Base-by-base conservation (phyloP, 176 grass and related monocot genomes). In the Poa pratensis region DNA sequence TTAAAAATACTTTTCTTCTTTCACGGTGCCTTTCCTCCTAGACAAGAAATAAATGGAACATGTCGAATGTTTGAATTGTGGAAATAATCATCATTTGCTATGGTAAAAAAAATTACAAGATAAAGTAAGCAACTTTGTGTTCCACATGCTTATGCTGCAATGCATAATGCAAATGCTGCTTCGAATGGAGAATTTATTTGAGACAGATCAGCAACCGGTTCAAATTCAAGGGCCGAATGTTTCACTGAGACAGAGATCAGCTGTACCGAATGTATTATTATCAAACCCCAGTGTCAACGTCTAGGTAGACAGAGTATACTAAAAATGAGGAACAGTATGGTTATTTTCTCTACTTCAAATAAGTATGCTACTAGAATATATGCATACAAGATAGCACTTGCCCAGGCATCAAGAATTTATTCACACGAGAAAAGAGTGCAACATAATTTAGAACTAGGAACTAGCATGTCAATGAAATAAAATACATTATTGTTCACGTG, bases 11-110 rank as follows among this genome's bases (percentile, higher is more conserved):
- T 50, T 61, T 79, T 32, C 53, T 86, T 72, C 18, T 54, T 34
- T 71, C 5, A 78, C 15, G 5, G 7, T 12, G 8, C 6, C 0
- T 28, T 35, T 71, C 39, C 46, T 24, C 15, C 76, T 86, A 35
- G 46, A 79, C 52, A 72, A 80, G 18, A 79, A 58, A 79, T 23
- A 23, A 28, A 79, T 59, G 13, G 13, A 32, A 60, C 35, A 40
- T 43, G 30, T 59, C 20, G 12, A 37, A 71, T 30, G 55, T 30
- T 43, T 17, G 2, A 68, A 85, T 45, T 43, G 13, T 32, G 15
- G 4, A 46, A 20, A 5, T 40, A 85, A 60, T 35, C 7, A 57
- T 71, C 14, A 51, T 70, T 68, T 22, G 14, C 10, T 37, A 79
- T 20, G 24, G 59, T 23, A 5, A 71, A 34, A 46, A 69, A 30